Percentiles rank a stretch among this genome's conserved stretches.
phyloP scores from a whole-genome alignment of 1,139 yeast genomes.

The Blastobotrys serpentis region DNA sequence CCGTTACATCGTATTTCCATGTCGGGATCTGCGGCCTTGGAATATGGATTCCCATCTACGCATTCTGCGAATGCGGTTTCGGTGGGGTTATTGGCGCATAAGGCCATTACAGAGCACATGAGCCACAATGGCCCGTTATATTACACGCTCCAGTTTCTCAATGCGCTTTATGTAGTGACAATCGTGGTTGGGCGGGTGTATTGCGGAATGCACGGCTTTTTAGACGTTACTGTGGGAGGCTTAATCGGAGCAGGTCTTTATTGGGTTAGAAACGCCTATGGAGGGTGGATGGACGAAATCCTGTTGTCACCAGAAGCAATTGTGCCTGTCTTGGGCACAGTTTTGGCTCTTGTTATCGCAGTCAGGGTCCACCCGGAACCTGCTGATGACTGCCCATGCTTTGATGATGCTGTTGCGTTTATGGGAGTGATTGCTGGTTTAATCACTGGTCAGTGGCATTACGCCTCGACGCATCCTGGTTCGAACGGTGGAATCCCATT shows the following conservation, averaged over 20 bases:
- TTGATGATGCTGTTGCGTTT: conserved; percentile 92
- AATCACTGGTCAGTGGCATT: conserved; percentile 56
- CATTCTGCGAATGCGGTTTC: conserved; percentile 93
- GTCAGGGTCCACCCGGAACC: conserved; percentile 79
- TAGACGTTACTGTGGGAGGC: conserved; percentile 70
- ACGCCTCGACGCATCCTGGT: conserved; percentile 17
- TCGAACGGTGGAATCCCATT: conserved; percentile 42
- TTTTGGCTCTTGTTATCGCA: conserved; percentile 46
- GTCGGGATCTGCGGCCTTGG: conserved; percentile 84
- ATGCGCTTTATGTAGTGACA: conserved; percentile 54
- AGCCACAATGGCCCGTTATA: neutral
- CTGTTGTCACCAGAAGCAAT: conserved; percentile 29
- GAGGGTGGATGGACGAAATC: conserved; percentile 25
- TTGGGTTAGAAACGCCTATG: conserved; percentile 28
- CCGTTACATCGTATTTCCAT: conserved; percentile 88
- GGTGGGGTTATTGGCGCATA: conserved; percentile 55
- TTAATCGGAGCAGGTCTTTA: conserved; percentile 53
- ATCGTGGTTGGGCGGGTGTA: conserved; percentile 79
- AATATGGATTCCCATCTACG: conserved; percentile 92
- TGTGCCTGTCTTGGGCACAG: conserved; percentile 33
- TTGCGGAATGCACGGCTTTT: conserved; percentile 96
- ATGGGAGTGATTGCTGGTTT: conserved; percentile 83
- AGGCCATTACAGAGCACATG: conserved; percentile 20
- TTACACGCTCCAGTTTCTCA: conserved; percentile 16
- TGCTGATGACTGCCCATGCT: conserved; percentile 93